phyloP scores from a whole-genome alignment of 306 rosid genomes.

The Styphnolobium japonicum region DNA sequence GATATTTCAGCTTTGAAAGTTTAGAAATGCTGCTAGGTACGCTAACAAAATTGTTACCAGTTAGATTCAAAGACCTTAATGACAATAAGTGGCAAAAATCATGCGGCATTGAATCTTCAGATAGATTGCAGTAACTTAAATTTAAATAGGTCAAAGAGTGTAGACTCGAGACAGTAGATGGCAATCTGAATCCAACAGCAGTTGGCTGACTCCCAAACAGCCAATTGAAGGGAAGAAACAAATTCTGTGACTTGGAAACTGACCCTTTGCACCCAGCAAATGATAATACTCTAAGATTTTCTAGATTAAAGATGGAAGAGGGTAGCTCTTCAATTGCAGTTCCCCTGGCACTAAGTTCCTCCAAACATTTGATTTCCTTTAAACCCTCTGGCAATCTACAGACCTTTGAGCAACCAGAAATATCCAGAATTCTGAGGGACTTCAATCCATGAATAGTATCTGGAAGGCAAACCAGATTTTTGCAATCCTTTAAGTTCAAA shows the following conservation, averaged over 20 bases:
- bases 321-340: conserved; percentile 34
- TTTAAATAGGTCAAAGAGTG: neutral
- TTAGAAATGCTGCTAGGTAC: conserved; percentile 24
- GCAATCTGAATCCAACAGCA: conserved; percentile 3
- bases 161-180: neutral
- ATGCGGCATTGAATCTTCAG: conserved; percentile 25
- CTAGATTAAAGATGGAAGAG: conserved; percentile 13
- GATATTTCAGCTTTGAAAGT: conserved; percentile 13
- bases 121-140: conserved; percentile 38
- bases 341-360: conserved; percentile 21
- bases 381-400: conserved; percentile 15
- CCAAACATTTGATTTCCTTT: conserved; percentile 16
- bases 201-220: neutral
- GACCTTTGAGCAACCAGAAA: conserved; percentile 30
- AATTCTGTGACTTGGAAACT: conserved; percentile 15
- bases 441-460: conserved; percentile 24
- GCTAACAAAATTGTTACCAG: conserved; percentile 36
- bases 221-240: neutral
- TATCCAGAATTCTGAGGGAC: conserved; percentile 28
- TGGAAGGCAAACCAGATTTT: conserved; percentile 8
- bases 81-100: conserved; percentile 22
- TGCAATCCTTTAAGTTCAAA: neutral
- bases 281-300: conserved; percentile 22
- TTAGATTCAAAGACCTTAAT: neutral
- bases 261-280: conserved; percentile 28